These are phyloP conservation scores for Aspergillus sclerotioniger DNA, from an alignment of 495 filamentous ascomycete species.

Conservation along the genomic window DNA sequence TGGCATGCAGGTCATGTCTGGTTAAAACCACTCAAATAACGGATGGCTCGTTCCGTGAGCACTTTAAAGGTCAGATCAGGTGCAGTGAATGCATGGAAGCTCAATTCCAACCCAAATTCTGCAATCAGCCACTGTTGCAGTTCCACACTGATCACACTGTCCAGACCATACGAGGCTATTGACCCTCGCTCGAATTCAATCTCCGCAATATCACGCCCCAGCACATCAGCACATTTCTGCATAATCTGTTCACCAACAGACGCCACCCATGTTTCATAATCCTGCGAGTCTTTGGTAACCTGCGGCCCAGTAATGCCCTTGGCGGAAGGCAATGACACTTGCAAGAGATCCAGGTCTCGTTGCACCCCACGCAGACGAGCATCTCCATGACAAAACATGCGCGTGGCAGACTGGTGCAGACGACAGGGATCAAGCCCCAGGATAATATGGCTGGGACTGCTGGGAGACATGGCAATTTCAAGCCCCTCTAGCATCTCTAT, in stretches of 20 bases:
- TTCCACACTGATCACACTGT: not conserved
- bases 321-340: too few species aligned
- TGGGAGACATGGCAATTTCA: not conserved
- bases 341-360: too few species aligned
- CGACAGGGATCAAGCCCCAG: not conserved
- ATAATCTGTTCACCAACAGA: not conserved
- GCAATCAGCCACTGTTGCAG: not conserved
- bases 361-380: too few species aligned
- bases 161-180: not conserved
- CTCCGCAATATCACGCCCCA: not conserved
- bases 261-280: too few species aligned
- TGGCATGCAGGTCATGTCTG: too few species aligned
- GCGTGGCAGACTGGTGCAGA: not conserved
- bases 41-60: too few species aligned
- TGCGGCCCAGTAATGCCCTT: too few species aligned
- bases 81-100: too few species aligned
- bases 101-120: too few species aligned
- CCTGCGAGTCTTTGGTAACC: too few species aligned
- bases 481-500: not conserved
- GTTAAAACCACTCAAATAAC: too few species aligned
- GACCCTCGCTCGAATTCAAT: not conserved
- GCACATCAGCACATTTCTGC: not conserved
- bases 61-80: too few species aligned
- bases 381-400: not conserved
- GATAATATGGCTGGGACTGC: not conserved